Conservation (phyloP, 2,329 filamentous ascomycete genomes). For the Colletotrichum chlorophyti region DNA sequence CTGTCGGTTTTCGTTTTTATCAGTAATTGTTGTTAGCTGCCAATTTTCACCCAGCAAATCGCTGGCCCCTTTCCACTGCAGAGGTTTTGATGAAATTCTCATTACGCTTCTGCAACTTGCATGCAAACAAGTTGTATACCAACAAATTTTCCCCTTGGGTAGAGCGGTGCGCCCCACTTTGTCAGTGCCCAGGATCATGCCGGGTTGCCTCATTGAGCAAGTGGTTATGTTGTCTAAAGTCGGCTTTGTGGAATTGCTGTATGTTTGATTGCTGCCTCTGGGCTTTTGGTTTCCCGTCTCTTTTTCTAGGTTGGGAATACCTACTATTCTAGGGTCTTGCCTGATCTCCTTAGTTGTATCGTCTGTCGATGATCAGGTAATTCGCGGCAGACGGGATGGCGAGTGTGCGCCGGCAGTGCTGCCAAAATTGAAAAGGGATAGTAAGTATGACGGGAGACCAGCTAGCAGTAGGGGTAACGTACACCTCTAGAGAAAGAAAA, state of each 20-base stretch:
- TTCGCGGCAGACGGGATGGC: neutral
- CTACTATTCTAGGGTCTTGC: too few relatives aligned
- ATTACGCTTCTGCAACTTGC: slow-evolving; percentile 28
- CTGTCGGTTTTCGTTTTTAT: too few relatives aligned
- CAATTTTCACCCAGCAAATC: neutral
- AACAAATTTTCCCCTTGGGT: slow-evolving; percentile 2
- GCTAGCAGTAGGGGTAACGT: too few relatives aligned
- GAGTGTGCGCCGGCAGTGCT: too few relatives aligned
- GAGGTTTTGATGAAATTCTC: slow-evolving; percentile 13
- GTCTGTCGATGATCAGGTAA: neutral
- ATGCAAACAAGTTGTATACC: slow-evolving; percentile 2
- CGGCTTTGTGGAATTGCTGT: neutral
- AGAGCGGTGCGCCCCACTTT: slow-evolving; percentile 1
- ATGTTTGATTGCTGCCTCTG: neutral
- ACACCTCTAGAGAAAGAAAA: too few relatives aligned
- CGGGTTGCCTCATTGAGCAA: too few relatives aligned
- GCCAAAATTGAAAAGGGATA: neutral
- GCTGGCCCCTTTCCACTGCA: slow-evolving; percentile 18
- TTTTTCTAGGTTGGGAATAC: neutral
- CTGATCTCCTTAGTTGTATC: too few relatives aligned
- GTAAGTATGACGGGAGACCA: too few relatives aligned
- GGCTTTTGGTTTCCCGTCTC: neutral
- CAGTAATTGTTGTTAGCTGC: neutral
- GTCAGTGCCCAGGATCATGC: too few relatives aligned
- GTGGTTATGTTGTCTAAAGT: neutral